Base-by-base conservation (phyloP, 192 early-diverging fungal genomes). In the Coemansia sp. region DNA sequence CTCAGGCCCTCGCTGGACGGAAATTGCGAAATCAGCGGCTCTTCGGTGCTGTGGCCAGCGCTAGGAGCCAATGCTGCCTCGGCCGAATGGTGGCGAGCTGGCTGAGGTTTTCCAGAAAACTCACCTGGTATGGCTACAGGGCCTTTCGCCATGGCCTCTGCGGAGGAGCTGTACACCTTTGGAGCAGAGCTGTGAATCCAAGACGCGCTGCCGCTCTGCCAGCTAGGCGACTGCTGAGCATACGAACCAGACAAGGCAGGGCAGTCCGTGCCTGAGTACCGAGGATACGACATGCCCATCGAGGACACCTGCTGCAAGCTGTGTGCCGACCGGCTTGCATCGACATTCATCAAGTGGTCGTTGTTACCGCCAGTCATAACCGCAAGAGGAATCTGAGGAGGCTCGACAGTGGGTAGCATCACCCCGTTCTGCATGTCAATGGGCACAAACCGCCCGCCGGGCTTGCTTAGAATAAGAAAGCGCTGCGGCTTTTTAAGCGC, bases 381-480 rank as follows among this genome's bases (percentile, higher is more conserved):
- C 7, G 49, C 4, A 38, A 51, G 15, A 8, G 47, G 59, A 32
- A 77, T 37, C 9, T 19, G 43, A 11, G 73, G 73, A 29, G 67
- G 63, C 31, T 65, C 66, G 9, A 77, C 58, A 3, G 73, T 70
- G 6, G 66, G 56, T 34, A 77, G 47, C 39, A 77, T 63, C 8
- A 47, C 55, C 21, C 63, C 59, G 5, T 66, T 42, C 6, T 56
- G 15, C 73, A 77, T 77, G 29, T 77, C 73, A 18, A 77, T 77
- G 2, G 73, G 73, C 18, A 77, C 73, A 56, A 77, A 77, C n/a
- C 73, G 67, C n/a, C 67, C 67, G 19, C 73, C 73, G 11, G 73
- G 73, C 63, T 77, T 77, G 52, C 73, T 77, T 18, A 77, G 53
- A 11, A 77, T 64, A 52, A 77, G 26, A 27, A 69, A 77, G 62